A percentile compares a stretch with the other conserved stretches of the same genome.
Conservation (phyloP, 495 filamentous ascomycete species). For the Sordaria brevicollis region DNA sequence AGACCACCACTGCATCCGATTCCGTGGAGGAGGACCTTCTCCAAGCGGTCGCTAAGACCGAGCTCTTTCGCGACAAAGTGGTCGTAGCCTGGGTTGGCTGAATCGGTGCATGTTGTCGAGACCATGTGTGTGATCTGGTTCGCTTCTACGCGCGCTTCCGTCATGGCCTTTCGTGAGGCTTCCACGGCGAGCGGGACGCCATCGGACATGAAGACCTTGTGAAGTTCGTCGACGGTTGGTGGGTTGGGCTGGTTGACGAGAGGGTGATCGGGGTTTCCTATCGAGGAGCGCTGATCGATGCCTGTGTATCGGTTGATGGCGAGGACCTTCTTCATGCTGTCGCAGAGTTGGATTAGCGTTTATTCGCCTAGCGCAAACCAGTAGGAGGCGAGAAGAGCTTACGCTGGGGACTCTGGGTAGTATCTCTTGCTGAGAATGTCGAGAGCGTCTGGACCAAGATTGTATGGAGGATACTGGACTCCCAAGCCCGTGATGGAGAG, state of each 20-base stretch:
- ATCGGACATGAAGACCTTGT: slow-evolving; percentile 43
- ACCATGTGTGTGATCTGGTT: slow-evolving; percentile 54
- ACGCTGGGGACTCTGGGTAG: slow-evolving; percentile 42
- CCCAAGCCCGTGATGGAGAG: slow-evolving; percentile 43
- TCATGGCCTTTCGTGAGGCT: slow-evolving; percentile 49
- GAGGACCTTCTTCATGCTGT: slow-evolving; percentile 47
- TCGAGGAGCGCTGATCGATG: slow-evolving; percentile 50
- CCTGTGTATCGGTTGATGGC: slow-evolving; percentile 54
- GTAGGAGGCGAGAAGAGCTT: slow-evolving; percentile 5
- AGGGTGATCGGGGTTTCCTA: slow-evolving; percentile 46
- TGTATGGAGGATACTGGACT: slow-evolving; percentile 39
- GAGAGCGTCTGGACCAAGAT: slow-evolving; percentile 28
- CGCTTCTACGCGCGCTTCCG: slow-evolving; percentile 37
- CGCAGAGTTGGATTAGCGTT: neutral
- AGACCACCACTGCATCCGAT: slow-evolving; percentile 57
- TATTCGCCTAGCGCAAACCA: neutral
- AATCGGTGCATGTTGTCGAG: slow-evolving; percentile 55
- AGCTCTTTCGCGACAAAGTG: slow-evolving; percentile 48
- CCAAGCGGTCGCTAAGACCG: slow-evolving; percentile 36
- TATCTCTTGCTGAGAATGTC: slow-evolving; percentile 33
- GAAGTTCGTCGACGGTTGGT: slow-evolving; percentile 46
- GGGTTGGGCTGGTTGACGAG: slow-evolving; percentile 42
- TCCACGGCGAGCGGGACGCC: slow-evolving; percentile 48
- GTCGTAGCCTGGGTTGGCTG: slow-evolving; percentile 60
- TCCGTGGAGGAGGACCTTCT: slow-evolving; percentile 52